These are phyloP conservation scores for Lathyrus sativus DNA, from an alignment of 306 rosid species.

Conservation along the genomic window DNA sequence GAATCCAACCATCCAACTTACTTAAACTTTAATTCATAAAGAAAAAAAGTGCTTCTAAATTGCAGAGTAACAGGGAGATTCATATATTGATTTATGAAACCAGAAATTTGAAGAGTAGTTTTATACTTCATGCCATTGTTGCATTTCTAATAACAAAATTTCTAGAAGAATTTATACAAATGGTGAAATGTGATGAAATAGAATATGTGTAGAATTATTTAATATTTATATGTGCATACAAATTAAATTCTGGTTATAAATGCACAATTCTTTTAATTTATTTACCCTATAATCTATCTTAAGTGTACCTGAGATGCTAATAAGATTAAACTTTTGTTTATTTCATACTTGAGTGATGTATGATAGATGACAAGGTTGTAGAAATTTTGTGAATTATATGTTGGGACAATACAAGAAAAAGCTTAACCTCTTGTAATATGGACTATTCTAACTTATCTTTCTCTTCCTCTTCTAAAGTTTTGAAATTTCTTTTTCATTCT, in stretches of 20 bases:
- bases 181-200: background rate
- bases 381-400: too few species aligned
- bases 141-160: constrained; percentile 21
- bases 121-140: constrained; percentile 19
- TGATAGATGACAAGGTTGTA: too few species aligned
- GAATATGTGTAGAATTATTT: background rate
- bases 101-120: constrained; percentile 13
- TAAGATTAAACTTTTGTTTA: too few species aligned
- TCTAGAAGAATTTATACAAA: too few species aligned
- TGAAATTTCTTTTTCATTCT: too few species aligned
- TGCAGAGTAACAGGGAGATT: constrained; percentile 21
- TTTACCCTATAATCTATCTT: background rate
- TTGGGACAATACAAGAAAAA: too few species aligned
- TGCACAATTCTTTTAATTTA: background rate
- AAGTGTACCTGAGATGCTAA: background rate
- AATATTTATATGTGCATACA: background rate
- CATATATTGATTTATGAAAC: constrained; percentile 21
- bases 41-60: constrained; percentile 39
- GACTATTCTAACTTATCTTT: too few species aligned
- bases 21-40: background rate
- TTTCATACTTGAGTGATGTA: too few species aligned
- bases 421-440: too few species aligned
- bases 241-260: constrained; percentile 6
- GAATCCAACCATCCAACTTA: background rate
- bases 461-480: too few species aligned